These are phyloP conservation scores for Geotrichum armillariae DNA, from an alignment of 1,139 yeast species.

Conservation along the genomic window DNA sequence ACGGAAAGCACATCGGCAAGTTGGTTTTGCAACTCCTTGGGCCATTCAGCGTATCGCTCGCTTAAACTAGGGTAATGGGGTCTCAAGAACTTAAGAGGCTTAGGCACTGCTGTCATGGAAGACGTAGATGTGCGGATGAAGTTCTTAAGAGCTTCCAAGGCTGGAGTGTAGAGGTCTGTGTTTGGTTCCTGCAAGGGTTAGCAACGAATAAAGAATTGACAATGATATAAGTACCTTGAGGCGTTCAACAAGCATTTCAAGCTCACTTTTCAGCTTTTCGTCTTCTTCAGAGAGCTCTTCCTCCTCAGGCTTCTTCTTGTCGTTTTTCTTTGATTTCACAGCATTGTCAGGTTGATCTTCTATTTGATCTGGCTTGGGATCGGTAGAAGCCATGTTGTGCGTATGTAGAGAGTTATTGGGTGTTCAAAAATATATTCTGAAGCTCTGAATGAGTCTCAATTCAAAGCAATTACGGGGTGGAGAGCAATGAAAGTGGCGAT, in stretches of 20 bases:
- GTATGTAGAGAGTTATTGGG: neutral
- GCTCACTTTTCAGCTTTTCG: slow-evolving; percentile 79
- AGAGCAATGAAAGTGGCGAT: neutral
- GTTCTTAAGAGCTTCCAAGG: slow-evolving; percentile 68
- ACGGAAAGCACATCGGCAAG: slow-evolving; percentile 90
- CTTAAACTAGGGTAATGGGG: slow-evolving; percentile 77
- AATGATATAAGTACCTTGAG: slow-evolving; percentile 40
- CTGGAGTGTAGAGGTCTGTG: slow-evolving; percentile 52
- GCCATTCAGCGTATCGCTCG: slow-evolving; percentile 70
- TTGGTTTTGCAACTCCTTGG: slow-evolving; percentile 43
- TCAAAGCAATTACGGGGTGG: neutral
- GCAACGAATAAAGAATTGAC: slow-evolving; percentile 14
- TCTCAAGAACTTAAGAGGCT: slow-evolving; percentile 91
- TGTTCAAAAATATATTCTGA: neutral
- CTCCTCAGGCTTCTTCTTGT: slow-evolving; percentile 47
- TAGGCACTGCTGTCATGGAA: slow-evolving; percentile 99
- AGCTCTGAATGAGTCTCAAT: neutral
- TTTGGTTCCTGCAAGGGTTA: slow-evolving; percentile 42
- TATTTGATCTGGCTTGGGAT: neutral
- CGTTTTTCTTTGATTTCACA: slow-evolving; percentile 25
- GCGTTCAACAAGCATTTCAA: slow-evolving; percentile 84
- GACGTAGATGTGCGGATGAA: slow-evolving; percentile 91
- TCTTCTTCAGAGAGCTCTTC: slow-evolving; percentile 96
- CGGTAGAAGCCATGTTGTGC: neutral
- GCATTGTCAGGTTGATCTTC: neutral